Base-by-base conservation (phyloP, 1,139 yeast species). In the Suhomyces guaymorum region DNA sequence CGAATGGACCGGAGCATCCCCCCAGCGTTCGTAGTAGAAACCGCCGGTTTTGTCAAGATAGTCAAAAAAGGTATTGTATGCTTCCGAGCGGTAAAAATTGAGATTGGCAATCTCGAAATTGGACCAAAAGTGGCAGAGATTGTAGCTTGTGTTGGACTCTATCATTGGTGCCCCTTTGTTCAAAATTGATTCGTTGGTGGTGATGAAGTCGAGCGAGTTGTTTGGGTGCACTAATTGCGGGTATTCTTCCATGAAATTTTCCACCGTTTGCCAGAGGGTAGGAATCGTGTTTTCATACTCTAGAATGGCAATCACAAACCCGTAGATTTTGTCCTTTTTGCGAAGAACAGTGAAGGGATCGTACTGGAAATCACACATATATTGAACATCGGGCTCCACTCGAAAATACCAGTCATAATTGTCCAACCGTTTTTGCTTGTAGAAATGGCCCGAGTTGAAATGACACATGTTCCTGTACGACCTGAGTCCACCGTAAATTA, bases 1-100 rank as follows among this genome's bases (percentile, higher is more conserved):
- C 0, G 96, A 73, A 58, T 92, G 97, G 5, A 92, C 95, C 0
- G 98, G 97, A 0, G 97, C 97, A 63, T 92, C 98, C 4, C 98
- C 98, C 98, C 97, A 92, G 46, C 98, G 68, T 59, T 84, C 94
- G 54, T 88, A 88, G 57, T 85, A 85, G 52, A 90, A 89, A 0
- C 96, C 97, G 2, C 95, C 96, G 1, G 80, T 61, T 30, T 66
- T 44, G 52, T 88, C 94, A 37, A 90, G 65, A 55, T 70, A 73
- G 13, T 85, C 70, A 54, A 90, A 89, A 56, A 65, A 89, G n/a
- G 70, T 72, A 22, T 73, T 59, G 57, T 90, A 90, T 13, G 70
- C 77, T 34, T 82, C 75, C 33, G 89, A 73, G 42, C 96, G 67
- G 64, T 83, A 89, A 57, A 89, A 87, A 49, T 86, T 75, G 45